Evolutionary conservation across 2,329 filamentous ascomycete genomes (phyloP).

Genomic region (Aspergillus melleus): DNA sequence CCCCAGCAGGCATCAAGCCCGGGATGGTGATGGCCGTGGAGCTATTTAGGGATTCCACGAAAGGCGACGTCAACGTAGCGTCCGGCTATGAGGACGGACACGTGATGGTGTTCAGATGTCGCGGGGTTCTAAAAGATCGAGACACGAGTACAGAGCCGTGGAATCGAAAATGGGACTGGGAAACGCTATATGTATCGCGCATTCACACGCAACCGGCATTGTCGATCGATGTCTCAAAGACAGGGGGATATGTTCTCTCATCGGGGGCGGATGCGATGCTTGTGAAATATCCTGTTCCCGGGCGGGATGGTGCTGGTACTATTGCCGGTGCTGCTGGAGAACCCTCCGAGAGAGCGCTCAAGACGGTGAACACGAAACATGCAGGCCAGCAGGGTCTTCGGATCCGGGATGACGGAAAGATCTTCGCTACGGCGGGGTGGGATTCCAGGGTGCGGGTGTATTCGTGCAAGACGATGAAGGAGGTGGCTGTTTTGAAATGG

Average conservation of each 20-base stretch:
- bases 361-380: constrained; percentile 75
- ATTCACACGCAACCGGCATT: constrained; percentile 79
- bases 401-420: constrained; percentile 74
- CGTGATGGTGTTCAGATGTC: constrained; percentile 63
- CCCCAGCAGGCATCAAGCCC: constrained; percentile 45
- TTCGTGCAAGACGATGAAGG: constrained; percentile 74
- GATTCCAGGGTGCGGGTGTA: constrained; percentile 82
- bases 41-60: constrained; percentile 53
- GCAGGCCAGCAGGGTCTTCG: constrained; percentile 81
- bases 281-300: constrained; percentile 69
- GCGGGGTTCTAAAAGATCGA: constrained; percentile 38
- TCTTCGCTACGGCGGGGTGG: constrained; percentile 93
- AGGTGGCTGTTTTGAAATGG: constrained; percentile 92
- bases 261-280: constrained; percentile 80
- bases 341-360: constrained; percentile 48
- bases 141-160: constrained; percentile 18
- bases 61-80: constrained; percentile 60
- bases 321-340: background rate
- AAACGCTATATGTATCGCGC: constrained; percentile 61
- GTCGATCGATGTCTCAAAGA: constrained; percentile 62
- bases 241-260: constrained; percentile 66
- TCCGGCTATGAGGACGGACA: constrained; percentile 86
- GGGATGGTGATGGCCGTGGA: constrained; percentile 85
- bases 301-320: constrained; percentile 1
- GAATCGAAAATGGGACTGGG: constrained; percentile 49